Base-by-base conservation (phyloP, 2,329 filamentous ascomycete genomes). In the Hypomyces rosellus region DNA sequence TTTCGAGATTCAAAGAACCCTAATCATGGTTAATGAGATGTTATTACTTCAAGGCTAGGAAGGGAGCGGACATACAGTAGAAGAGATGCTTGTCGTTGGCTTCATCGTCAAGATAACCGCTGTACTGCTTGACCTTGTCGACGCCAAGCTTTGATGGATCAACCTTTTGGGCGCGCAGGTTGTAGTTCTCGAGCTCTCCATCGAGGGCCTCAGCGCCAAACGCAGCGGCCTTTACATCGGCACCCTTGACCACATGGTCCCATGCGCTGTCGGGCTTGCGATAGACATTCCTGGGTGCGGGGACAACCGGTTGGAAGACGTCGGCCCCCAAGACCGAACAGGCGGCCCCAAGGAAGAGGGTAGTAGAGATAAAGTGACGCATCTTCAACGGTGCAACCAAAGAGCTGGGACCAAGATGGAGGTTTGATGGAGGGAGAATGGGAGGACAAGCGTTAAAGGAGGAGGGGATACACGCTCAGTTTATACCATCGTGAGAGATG, bases 1-100 rank as follows among this genome's bases (percentile, higher is more conserved):
- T 96, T 96, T 64, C 92, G 87, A 49, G 92, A 97, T 73, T 99
- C 92, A 62, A 99, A 97, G 83, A 97, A 97, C 92, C 89, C 89
- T 95, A 6, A 7, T 7, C 25, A 30, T 30, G 25, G 25, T 30
- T 30, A 30, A 11, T 7, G 6, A 30, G 9, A 30, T 7, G 9
- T 4, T 30, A 30, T 30, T 30, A 8, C 25, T 30, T 7, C 4
- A 30, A 30, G 6, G 25, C 8, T 30, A 30, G 9, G 25, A 11
- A 11, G 25, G 9, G 2, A 30, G 25, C 9, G 6, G 25, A 30
- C 25, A 30, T 30, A 30, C 91, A 97, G 75, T 96, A 97, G 70
- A 97, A 97, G 53, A 97, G 75, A 70, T 97, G 92, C 82, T 97
- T 96, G 70, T 97, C 92, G 58, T 91, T 85, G 66, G 91, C 88